These are phyloP conservation scores for Filobasidium floriforme DNA, from an alignment of 768 basidiomycete genomes.

Conservation along the genomic window DNA sequence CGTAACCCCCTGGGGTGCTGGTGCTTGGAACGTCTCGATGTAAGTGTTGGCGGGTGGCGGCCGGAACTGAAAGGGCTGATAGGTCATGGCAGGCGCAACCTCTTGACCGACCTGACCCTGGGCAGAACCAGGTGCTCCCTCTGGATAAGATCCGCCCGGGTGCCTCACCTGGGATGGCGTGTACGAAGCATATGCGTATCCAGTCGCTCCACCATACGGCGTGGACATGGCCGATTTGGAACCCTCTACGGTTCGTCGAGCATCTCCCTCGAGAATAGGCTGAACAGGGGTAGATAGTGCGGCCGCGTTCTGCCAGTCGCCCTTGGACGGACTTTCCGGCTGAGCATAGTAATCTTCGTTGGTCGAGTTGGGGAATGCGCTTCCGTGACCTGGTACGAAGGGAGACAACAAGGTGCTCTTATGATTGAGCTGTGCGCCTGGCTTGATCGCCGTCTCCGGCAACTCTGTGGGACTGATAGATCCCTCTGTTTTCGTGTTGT, in stretches of 20 bases:
- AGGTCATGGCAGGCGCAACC: constrained; percentile 2
- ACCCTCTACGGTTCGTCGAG: not conserved
- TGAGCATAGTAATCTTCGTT: not conserved
- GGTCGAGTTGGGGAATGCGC: not conserved
- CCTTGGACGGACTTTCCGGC: not conserved
- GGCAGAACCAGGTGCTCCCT: not conserved
- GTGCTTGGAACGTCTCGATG: not conserved
- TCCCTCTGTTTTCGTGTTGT: not conserved
- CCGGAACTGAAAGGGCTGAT: constrained; percentile 12
- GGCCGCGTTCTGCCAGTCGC: not conserved
- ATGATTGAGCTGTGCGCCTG: not conserved
- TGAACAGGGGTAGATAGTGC: not conserved
- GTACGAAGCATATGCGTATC: not conserved
- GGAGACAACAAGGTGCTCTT: constrained; percentile 14
- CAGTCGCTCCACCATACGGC: not conserved
- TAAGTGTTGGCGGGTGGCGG: not conserved
- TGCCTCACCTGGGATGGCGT: not conserved
- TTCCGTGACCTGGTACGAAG: not conserved
- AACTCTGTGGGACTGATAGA: not conserved
- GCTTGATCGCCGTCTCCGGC: not conserved
- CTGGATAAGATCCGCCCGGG: not conserved
- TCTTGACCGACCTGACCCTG: not conserved
- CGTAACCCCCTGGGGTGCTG: not conserved
- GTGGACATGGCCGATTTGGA: not conserved
- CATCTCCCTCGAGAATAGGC: not conserved